Conservation (phyloP, 805 yeast genomes). For the Starmerella davenportii region DNA sequence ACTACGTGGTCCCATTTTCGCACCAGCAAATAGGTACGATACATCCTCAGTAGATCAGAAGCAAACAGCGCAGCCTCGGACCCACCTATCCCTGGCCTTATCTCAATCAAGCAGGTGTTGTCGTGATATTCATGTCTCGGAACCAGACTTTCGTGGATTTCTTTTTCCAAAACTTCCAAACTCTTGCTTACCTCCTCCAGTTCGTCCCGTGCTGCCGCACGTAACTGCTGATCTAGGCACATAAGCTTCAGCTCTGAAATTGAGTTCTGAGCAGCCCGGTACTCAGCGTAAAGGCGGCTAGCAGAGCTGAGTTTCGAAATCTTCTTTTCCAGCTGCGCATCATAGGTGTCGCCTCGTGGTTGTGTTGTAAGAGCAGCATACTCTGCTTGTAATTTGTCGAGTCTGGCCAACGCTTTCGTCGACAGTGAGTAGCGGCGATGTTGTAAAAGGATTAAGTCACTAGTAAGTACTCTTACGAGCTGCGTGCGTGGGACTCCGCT, state of each 20-base stretch:
- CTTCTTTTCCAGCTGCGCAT: neutral
- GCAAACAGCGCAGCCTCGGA: slow-evolving; percentile 82
- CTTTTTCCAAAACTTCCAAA: slow-evolving; percentile 25
- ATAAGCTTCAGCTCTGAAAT: slow-evolving; percentile 30
- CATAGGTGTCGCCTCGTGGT: neutral
- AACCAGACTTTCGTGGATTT: slow-evolving; percentile 25
- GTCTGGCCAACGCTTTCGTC: neutral
- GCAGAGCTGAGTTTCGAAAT: neutral
- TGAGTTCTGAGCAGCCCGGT: slow-evolving; percentile 20
- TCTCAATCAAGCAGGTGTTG: slow-evolving; percentile 59
- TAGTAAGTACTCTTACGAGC: too few species aligned
- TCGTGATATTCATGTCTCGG: slow-evolving; percentile 68
- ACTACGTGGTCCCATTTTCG: slow-evolving; percentile 52
- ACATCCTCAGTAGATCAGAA: slow-evolving; percentile 64
- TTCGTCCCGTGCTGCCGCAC: slow-evolving; percentile 47
- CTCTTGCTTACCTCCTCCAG: slow-evolving; percentile 31
- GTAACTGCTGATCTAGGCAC: slow-evolving; percentile 31
- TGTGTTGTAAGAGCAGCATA: neutral
- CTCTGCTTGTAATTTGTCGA: neutral
- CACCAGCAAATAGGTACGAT: slow-evolving; percentile 45
- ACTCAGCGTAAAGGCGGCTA: slow-evolving; percentile 18
- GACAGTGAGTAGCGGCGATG: neutral
- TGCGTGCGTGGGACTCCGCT: too few species aligned
- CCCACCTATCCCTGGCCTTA: slow-evolving; percentile 94
- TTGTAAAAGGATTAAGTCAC: too few species aligned